Base-by-base conservation (phyloP, 1,139 yeast species). In the Williopsis jadinii region DNA sequence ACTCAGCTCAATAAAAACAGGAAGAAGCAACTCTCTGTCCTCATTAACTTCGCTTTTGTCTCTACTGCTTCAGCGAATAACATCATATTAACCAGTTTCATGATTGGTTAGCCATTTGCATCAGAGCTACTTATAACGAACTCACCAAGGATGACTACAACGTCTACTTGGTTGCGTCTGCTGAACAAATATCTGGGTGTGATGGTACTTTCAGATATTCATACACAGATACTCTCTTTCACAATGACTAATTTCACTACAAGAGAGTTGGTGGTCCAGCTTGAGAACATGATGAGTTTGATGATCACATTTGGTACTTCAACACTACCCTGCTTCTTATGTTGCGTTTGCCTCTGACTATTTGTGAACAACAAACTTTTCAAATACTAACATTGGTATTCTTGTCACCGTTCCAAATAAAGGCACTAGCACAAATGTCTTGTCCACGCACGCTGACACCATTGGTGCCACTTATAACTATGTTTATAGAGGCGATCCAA, bases 121-220 rank as follows among this genome's bases (percentile, higher is more conserved):
- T 77, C 58, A 72, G 82, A 61, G 80, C 82, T 32, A 61, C 77
- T 34, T 77, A 76, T 68, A 64, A 70, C 51, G 74, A 67, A 45
- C 68, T 77, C 57, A 72, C 67, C 51, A 64, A 59, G 13, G 81
- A 76, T 15, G 82, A 80, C 32, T 77, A 77, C 60, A 64, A 66
- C 37, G 82, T 76, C 41, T 63, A 70, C 48, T 51, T 75, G 54
- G 77, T 73, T 41, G 81, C 82, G 26, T 81, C 83, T 34, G 78
- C 69, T 15, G 65, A 68, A 32, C 81, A 77, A 60, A 70, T 77
- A 63, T 75, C 81, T 3, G 83, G 82, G 8, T 74, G 66, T 61
- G 74, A 77, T 49, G 82, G 82, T 43, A 69, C 68, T 48, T 76
- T 76, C 51, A 66, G 62, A 41, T 55, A 72, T 44, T 76, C 82